Percentiles rank a stretch among this genome's conserved stretches.
These are phyloP conservation scores for Monilinia fructicola DNA, from an alignment of 2,329 filamentous ascomycete genomes.

Conservation along the genomic window DNA sequence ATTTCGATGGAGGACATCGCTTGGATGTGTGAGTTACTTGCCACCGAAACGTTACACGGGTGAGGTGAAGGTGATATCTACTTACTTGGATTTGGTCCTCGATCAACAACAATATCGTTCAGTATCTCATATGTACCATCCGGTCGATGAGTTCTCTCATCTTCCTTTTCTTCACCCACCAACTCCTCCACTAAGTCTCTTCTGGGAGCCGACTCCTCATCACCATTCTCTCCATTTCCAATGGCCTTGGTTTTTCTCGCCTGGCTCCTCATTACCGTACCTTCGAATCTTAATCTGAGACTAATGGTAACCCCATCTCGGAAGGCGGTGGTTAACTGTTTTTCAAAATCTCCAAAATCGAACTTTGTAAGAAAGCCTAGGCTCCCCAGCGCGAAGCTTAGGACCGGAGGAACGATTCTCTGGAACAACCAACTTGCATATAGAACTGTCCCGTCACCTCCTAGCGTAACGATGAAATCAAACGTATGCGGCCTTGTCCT, in stretches of 20 bases:
- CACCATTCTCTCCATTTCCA: conserved; percentile 40
- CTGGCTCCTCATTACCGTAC: conserved; percentile 83
- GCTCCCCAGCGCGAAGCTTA: conserved; percentile 89
- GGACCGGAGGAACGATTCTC: conserved; percentile 85
- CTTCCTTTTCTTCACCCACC: conserved; percentile 80
- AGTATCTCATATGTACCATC: conserved; percentile 86
- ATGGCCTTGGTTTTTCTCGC: conserved; percentile 43
- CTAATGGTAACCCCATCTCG: conserved; percentile 84
- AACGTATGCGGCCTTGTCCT: conserved; percentile 78
- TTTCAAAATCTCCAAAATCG: conserved; percentile 74
- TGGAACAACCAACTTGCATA: conserved; percentile 98
- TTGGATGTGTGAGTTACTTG: conserved; percentile 40
- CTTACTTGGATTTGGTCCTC: conserved; percentile 88
- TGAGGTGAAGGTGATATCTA: conserved; percentile 29
- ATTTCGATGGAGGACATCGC: conserved; percentile 90
- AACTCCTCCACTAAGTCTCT: conserved; percentile 85
- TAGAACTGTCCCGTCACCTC: conserved; percentile 94
- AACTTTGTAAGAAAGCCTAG: conserved; percentile 96
- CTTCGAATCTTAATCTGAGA: conserved; percentile 85
- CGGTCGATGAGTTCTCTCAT: conserved; percentile 80
- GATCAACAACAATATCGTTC: conserved; percentile 95
- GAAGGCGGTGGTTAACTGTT: conserved; percentile 71
- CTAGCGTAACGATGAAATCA: conserved; percentile 89
- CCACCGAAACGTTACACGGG: conserved; percentile 21
- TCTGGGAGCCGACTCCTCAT: conserved; percentile 45